phyloP scores from a whole-genome alignment of 2,329 filamentous ascomycete species.

The Fusarium metavorans region DNA sequence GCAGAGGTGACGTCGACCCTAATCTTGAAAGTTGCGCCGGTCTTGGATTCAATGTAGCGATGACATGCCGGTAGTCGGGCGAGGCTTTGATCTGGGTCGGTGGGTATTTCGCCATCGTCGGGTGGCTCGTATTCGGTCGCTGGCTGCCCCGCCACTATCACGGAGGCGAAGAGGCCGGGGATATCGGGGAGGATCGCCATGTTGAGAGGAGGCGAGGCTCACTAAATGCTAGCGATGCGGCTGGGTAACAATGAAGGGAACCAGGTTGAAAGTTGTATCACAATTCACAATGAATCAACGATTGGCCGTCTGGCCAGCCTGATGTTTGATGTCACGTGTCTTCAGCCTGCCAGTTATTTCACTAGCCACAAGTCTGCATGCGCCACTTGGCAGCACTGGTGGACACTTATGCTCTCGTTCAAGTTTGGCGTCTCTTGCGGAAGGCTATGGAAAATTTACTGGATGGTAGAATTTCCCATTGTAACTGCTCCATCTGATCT shows the following conservation, averaged over 20 bases:
- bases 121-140: background rate
- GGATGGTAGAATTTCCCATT: background rate
- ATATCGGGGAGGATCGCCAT: background rate
- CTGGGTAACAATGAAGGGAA: background rate
- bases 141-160: background rate
- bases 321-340: background rate
- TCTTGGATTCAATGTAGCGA: background rate
- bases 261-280: background rate
- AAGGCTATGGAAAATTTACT: background rate
- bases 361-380: background rate
- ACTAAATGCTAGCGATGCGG: background rate
- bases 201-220: background rate
- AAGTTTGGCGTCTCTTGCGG: background rate
- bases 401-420: background rate
- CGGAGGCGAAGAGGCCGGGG: background rate
- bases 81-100: background rate
- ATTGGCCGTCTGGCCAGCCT: background rate
- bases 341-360: background rate
- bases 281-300: background rate
- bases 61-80: background rate
- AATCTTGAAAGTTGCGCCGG: background rate
- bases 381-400: background rate
- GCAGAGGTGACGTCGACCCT: background rate
- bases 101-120: background rate
- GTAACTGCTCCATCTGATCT: rapidly evolving